A percentile compares a stretch with the other conserved stretches of the same genome.
Conservation (phyloP, 352 stramenopile genomes). For the Phytophthora multivora region DNA sequence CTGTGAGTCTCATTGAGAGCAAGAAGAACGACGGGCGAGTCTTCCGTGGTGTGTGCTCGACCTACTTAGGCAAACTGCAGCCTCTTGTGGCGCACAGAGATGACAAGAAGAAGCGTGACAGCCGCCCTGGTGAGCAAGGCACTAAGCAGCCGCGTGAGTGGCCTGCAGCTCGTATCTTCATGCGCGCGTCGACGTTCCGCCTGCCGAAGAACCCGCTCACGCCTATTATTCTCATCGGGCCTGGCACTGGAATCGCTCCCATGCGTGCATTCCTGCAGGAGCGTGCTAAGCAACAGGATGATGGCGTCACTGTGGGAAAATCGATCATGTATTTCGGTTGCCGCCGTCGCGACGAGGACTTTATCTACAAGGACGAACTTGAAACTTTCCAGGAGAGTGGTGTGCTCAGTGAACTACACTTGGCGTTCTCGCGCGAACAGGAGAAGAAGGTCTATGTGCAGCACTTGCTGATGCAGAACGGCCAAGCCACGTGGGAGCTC, state of each 20-base stretch:
- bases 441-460: conserved; percentile 98
- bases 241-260: conserved; percentile 96
- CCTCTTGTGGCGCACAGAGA: conserved; percentile 40
- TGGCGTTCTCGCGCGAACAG: conserved; percentile 96
- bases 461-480: conserved; percentile 90
- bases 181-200: conserved; percentile 95
- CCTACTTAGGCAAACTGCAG: conserved; percentile 83
- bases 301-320: conserved; percentile 64
- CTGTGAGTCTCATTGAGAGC: conserved; percentile 92
- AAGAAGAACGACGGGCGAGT: conserved; percentile 74
- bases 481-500: conserved; percentile 63
- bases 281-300: conserved; percentile 74
- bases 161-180: conserved; percentile 89
- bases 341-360: conserved; percentile 84
- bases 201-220: conserved; percentile 86
- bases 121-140: conserved; percentile 73
- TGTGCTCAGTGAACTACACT: conserved; percentile 89
- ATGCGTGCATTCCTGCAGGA: conserved; percentile 98
- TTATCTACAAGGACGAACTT: conserved; percentile 93
- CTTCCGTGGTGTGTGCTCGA: conserved; percentile 95
- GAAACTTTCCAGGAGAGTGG: conserved; percentile 81
- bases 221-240: conserved; percentile 95
- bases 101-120: conserved; percentile 77
- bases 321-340: conserved; percentile 96
- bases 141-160: conserved; percentile 68